Evolutionary conservation across 2,329 filamentous ascomycete species (phyloP).

Genomic region (Penicillium sclerotigenum): DNA sequence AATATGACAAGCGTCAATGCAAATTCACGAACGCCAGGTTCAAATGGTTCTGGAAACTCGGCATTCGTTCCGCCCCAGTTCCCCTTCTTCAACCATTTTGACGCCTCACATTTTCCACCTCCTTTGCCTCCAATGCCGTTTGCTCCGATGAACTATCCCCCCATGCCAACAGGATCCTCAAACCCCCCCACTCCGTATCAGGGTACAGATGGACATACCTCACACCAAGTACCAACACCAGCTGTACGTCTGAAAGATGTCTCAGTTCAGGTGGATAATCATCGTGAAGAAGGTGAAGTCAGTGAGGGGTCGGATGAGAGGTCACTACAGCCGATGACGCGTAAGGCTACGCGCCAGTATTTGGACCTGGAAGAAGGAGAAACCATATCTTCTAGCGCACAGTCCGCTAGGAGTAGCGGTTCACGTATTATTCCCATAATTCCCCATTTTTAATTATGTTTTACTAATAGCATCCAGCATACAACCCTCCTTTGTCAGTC

Average conservation of each 20-base stretch:
- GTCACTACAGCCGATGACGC: neutral
- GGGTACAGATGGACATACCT: neutral
- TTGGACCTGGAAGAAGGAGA: slow-evolving; percentile 29
- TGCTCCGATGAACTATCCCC: slow-evolving; percentile 21
- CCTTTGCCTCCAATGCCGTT: slow-evolving; percentile 36
- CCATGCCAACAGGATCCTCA: slow-evolving; percentile 16
- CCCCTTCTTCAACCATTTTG: slow-evolving; percentile 33
- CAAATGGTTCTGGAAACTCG: slow-evolving; percentile 23
- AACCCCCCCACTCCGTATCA: slow-evolving; percentile 5
- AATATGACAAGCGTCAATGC: slow-evolving; percentile 27
- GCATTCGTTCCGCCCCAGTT: slow-evolving; percentile 32
- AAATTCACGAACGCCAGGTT: slow-evolving; percentile 32
- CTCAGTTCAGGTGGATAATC: slow-evolving; percentile 36
- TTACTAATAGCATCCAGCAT: slow-evolving; percentile 31
- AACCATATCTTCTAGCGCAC: slow-evolving; percentile 20
- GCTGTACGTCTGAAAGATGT: slow-evolving; percentile 18
- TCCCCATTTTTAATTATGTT: neutral
- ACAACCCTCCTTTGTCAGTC: slow-evolving; percentile 34
- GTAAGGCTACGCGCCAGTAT: neutral
- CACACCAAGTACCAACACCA: neutral
- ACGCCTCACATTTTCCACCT: slow-evolving; percentile 29
- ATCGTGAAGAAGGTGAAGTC: slow-evolving; percentile 72
- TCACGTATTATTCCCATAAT: slow-evolving; percentile 28
- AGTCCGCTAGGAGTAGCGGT: slow-evolving; percentile 27
- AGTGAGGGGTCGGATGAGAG: slow-evolving; percentile 60